Base-by-base conservation (phyloP, 2,329 filamentous ascomycete genomes). In the Myrmaecium sp. region DNA sequence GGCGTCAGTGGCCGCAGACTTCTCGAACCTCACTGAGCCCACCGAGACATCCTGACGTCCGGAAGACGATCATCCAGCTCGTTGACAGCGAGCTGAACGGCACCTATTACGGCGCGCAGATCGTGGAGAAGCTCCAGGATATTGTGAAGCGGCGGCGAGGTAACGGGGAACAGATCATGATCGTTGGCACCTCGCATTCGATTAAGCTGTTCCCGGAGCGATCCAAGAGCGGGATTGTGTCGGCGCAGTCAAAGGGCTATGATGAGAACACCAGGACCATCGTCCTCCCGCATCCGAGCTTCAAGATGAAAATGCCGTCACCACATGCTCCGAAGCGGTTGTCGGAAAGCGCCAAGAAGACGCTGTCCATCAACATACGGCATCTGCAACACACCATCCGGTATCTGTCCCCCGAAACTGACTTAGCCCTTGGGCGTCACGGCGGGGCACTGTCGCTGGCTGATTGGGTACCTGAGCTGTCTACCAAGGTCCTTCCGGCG, bases 11-110 rank as follows among this genome's bases (percentile, higher is more conserved):
- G n/a, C n/a, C n/a, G n/a, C n/a, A n/a, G n/a, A n/a, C n/a, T 30
- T 8, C 20, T 30, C 18, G 24, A 25, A 5, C 6, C 23, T 15
- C 23, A 13, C 22, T 17, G 13, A 14, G 9, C 7, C 8, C 23
- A n/a, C 6, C 16, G 19, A 6, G 7, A 26, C 6, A 10, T 20
- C 10, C 14, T 30, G n/a, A 16, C 10, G 21, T 17, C 8, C 20
- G 20, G 18, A 25, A 26, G 14, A 62, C 83, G 5, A 73, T 95
- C 31, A 60, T 91, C 20, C 81, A 81, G 39, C 56, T 93, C 8
- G 81, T 95, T 46, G 78, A 82, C 41, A 71, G 78, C 28, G 80
- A 91, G 35, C 60, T 98, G 6, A 69, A 65, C 39, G 66, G 67
- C 42, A 74, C 77, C 1, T 49, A 65, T 5, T 71, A 81, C 31